Conservation (phyloP, 352 stramenopile genomes). For the Phytophthora melonis region DNA sequence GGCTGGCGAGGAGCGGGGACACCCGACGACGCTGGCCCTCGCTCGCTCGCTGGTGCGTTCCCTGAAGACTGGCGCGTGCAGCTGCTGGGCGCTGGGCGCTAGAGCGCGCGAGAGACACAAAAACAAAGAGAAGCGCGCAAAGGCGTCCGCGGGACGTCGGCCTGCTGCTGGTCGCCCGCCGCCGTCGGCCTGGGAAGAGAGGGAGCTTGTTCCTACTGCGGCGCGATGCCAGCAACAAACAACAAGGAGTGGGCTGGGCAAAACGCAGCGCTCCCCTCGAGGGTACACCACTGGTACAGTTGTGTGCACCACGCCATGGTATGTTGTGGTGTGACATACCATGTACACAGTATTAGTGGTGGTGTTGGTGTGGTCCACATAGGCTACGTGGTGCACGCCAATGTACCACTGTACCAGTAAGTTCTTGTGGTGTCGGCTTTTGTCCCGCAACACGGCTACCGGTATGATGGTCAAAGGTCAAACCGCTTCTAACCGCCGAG, state of each 20-base stretch:
- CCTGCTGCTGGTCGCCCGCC: neutral
- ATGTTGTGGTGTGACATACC: too few species aligned
- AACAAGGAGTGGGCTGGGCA: constrained; percentile 35
- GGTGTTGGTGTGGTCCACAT: neutral
- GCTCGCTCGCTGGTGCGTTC: neutral
- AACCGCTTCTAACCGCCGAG: constrained; percentile 3
- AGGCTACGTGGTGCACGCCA: neutral
- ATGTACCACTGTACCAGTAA: constrained; percentile 5
- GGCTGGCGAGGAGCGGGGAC: constrained; percentile 29
- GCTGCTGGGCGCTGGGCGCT: neutral
- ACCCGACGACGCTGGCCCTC: constrained; percentile 4
- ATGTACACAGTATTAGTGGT: too few species aligned
- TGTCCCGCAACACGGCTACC: neutral
- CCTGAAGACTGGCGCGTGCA: neutral
- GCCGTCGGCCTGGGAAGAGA: neutral
- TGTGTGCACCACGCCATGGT: constrained; percentile 16
- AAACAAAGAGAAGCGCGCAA: neutral
- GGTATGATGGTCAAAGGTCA: constrained; percentile 3
- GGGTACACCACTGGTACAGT: constrained; percentile 10
- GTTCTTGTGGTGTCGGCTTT: constrained; percentile 3
- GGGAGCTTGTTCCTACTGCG: constrained; percentile 30
- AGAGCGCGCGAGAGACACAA: neutral
- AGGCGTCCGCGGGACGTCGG: too few species aligned
- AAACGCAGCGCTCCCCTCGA: constrained; percentile 25
- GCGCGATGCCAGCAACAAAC: constrained; percentile 36